Evolutionary conservation across 805 yeast genomes (phyloP).

Genomic region (Kregervanrija fluxuum): DNA sequence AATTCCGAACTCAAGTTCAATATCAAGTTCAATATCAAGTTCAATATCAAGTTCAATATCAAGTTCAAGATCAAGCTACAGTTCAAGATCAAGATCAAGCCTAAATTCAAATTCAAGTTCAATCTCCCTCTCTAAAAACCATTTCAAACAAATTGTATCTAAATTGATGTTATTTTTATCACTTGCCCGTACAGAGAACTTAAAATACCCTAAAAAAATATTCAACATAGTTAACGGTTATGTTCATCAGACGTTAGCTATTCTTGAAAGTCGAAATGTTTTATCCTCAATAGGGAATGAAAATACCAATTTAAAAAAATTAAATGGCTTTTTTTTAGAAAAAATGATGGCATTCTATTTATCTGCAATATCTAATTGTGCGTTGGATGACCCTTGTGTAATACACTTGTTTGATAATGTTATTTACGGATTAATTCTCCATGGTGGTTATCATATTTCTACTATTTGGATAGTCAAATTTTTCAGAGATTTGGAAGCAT

Average conservation of each 20-base stretch:
- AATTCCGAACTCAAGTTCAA: too few species aligned
- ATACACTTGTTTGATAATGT: conserved; percentile 6
- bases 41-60: too few species aligned
- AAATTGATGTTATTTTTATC: too few species aligned
- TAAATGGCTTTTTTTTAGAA: conserved; percentile 2
- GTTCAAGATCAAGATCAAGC: too few species aligned
- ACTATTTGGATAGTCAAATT: conserved; percentile 9
- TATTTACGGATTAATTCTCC: conserved; percentile 9
- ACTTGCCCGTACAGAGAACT: too few species aligned
- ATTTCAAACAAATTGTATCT: too few species aligned
- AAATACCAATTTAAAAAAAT: background rate
- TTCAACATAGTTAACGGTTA: background rate
- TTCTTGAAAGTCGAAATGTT: background rate
- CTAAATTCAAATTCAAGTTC: too few species aligned
- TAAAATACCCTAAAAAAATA: too few species aligned
- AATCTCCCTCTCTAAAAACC: too few species aligned
- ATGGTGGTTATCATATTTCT: conserved; percentile 12
- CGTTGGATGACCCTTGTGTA: conserved; percentile 10
- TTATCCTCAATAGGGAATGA: background rate
- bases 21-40: too few species aligned
- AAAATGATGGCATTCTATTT: conserved; percentile 6
- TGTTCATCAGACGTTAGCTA: conserved; percentile 3
- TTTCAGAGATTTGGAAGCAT: conserved; percentile 6
- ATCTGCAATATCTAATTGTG: conserved; percentile 1
- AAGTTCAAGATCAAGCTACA: too few species aligned